These are phyloP conservation scores for Trichoderma sp. DNA, from an alignment of 2,329 filamentous ascomycete genomes.

Conservation along the genomic window DNA sequence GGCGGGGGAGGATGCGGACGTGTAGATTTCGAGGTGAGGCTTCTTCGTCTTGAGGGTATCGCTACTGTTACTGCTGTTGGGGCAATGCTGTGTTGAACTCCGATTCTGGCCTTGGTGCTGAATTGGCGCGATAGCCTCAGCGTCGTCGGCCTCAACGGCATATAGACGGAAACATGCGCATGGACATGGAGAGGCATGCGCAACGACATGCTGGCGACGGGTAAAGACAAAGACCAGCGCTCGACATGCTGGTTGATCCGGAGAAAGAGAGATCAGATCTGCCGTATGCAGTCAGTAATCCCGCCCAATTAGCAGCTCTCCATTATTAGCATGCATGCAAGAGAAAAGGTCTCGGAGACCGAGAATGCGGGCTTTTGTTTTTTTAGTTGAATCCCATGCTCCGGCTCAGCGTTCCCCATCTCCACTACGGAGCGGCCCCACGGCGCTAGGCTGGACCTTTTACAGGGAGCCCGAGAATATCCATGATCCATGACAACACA, in stretches of 20 bases:
- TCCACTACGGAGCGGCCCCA: constrained; percentile 19
- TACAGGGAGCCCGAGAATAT: too few relatives aligned
- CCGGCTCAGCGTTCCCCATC: neutral
- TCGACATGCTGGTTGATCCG: constrained; percentile 5
- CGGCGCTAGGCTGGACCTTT: neutral
- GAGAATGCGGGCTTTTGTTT: constrained; percentile 17
- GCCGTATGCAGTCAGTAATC: neutral
- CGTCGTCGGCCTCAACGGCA: neutral
- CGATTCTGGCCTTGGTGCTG: neutral
- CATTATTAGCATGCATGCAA: neutral
- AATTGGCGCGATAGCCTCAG: neutral
- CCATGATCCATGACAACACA: neutral
- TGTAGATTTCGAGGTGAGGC: neutral
- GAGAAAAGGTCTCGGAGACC: constrained; percentile 17
- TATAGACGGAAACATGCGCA: too few relatives aligned
- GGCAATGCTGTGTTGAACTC: neutral
- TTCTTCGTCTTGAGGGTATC: neutral
- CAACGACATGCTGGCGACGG: constrained; percentile 18
- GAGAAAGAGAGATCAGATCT: neutral
- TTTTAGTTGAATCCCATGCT: neutral
- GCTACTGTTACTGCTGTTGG: too few relatives aligned
- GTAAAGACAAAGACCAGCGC: neutral
- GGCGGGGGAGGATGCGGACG: constrained; percentile 27
- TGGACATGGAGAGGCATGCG: neutral
- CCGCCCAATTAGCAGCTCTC: neutral